Conservation (phyloP, 2,329 filamentous ascomycete genomes). For the Diplocarpon rosae region DNA sequence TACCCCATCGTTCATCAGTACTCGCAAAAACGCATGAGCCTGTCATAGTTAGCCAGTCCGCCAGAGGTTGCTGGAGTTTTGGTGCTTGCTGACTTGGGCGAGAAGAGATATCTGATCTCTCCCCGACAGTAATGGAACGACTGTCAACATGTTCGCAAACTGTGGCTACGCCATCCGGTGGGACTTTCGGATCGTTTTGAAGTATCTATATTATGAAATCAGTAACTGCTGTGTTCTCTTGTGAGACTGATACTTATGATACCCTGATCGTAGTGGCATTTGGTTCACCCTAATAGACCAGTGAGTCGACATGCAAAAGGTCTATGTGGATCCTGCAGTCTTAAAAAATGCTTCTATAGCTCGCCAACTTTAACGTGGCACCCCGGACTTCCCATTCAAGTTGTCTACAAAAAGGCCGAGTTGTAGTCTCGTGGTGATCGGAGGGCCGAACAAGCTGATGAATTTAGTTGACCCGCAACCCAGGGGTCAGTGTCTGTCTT, state of each 20-base stretch:
- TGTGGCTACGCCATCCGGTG: slow-evolving; percentile 15
- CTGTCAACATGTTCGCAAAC: slow-evolving; percentile 22
- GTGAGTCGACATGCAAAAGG: too few relatives aligned
- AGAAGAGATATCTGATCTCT: slow-evolving; percentile 11
- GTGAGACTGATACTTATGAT: background rate
- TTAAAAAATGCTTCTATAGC: too few relatives aligned
- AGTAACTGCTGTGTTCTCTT: background rate
- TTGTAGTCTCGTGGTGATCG: too few relatives aligned
- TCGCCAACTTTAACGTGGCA: too few relatives aligned
- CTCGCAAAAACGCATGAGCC: slow-evolving; percentile 19
- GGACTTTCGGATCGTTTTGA: slow-evolving; percentile 4
- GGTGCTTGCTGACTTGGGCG: slow-evolving; percentile 18
- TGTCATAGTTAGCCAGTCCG: slow-evolving; percentile 13
- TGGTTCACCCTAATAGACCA: too few relatives aligned
- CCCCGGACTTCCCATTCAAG: too few relatives aligned
- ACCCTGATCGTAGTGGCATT: background rate
- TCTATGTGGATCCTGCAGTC: too few relatives aligned
- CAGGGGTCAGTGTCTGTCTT: too few relatives aligned
- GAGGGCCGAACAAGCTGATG: too few relatives aligned
- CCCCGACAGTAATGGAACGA: slow-evolving; percentile 20
- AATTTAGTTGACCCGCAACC: too few relatives aligned
- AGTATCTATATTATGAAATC: background rate
- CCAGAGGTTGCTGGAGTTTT: background rate
- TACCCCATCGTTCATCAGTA: slow-evolving; percentile 23
- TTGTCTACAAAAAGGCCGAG: too few relatives aligned